Percentiles rank a stretch among this genome's conserved stretches.
These are phyloP conservation scores for Setomelanomma holmii DNA, from an alignment of 2,329 filamentous ascomycete genomes.

Conservation along the genomic window DNA sequence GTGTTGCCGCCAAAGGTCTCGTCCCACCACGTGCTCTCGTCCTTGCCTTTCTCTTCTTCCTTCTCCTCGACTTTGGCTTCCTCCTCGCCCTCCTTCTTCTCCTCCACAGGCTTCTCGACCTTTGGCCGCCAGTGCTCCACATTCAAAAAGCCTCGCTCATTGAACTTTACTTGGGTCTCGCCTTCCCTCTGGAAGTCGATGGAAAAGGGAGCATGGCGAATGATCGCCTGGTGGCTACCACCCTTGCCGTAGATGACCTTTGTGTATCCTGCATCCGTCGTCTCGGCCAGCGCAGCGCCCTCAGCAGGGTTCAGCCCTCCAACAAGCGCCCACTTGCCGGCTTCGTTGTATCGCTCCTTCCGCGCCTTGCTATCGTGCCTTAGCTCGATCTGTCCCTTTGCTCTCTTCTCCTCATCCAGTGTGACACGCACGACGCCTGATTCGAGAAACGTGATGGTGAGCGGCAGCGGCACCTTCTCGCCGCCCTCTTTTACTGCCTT, in stretches of 20 bases:
- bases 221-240: conserved; percentile 79
- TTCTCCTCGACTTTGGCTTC: conserved; percentile 52
- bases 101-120: conserved; percentile 66
- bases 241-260: conserved; percentile 79
- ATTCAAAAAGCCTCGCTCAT: conserved; percentile 88
- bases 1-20: conserved; percentile 95
- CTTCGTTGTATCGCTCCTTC: conserved; percentile 95
- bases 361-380: conserved; percentile 82
- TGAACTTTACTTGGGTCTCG: conserved; percentile 82
- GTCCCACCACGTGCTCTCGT: conserved; percentile 97
- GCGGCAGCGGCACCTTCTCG: conserved; percentile 77
- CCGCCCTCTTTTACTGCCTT: conserved; percentile 74
- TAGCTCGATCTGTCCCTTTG: conserved; percentile 87
- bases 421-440: conserved; percentile 87
- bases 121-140: conserved; percentile 95
- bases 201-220: conserved; percentile 81
- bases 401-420: conserved; percentile 88
- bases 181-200: conserved; percentile 89
- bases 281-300: conserved; percentile 70
- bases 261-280: conserved; percentile 72
- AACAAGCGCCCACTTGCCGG: conserved; percentile 83
- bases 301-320: conserved; percentile 78
- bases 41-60: conserved; percentile 61
- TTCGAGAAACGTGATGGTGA: conserved; percentile 87
- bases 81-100: conserved; percentile 59